phyloP scores from a whole-genome alignment of 306 rosid species.

The Glycine latifolia region DNA sequence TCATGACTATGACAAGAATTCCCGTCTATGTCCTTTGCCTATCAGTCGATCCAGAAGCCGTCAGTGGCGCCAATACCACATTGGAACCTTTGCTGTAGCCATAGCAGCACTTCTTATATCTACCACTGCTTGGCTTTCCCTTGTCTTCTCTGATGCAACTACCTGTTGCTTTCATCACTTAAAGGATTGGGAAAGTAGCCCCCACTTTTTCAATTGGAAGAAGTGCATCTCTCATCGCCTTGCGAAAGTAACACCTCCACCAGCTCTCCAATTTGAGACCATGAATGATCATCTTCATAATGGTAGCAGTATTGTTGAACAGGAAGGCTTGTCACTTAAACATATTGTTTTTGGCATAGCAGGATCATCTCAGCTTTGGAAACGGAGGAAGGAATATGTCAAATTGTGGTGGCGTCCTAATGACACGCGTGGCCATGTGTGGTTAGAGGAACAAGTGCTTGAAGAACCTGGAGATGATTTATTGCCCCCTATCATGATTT shows the following conservation, averaged over 20 bases:
- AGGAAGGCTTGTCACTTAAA: slow-evolving; percentile 56
- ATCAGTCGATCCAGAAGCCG: slow-evolving; percentile 46
- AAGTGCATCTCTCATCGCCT: slow-evolving; percentile 45
- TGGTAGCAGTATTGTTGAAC: slow-evolving; percentile 42
- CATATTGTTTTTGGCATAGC: slow-evolving; percentile 80
- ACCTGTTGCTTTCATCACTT: slow-evolving; percentile 57
- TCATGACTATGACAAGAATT: slow-evolving; percentile 51
- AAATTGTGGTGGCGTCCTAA: slow-evolving; percentile 81
- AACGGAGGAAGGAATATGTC: slow-evolving; percentile 68
- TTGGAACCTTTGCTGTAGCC: slow-evolving; percentile 59
- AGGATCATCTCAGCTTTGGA: slow-evolving; percentile 79
- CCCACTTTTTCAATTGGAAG: slow-evolving; percentile 51
- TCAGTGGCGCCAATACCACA: slow-evolving; percentile 57
- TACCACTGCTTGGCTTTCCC: slow-evolving; percentile 72
- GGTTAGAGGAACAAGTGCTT: slow-evolving; percentile 73
- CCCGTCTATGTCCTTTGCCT: slow-evolving; percentile 48
- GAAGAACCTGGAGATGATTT: slow-evolving; percentile 55
- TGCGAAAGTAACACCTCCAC: slow-evolving; percentile 31
- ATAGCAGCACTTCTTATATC: slow-evolving; percentile 67
- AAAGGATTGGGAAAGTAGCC: slow-evolving; percentile 58
- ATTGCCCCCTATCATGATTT: slow-evolving; percentile 69
- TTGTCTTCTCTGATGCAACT: slow-evolving; percentile 65
- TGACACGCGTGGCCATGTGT: slow-evolving; percentile 77
- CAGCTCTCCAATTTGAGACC: slow-evolving; percentile 24
- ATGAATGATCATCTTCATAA: slow-evolving; percentile 24